Percentiles rank a stretch among this genome's conserved stretches.
These are phyloP conservation scores for Polymyxa betae DNA, from an alignment of 208 protist genomes.

Conservation along the genomic window DNA sequence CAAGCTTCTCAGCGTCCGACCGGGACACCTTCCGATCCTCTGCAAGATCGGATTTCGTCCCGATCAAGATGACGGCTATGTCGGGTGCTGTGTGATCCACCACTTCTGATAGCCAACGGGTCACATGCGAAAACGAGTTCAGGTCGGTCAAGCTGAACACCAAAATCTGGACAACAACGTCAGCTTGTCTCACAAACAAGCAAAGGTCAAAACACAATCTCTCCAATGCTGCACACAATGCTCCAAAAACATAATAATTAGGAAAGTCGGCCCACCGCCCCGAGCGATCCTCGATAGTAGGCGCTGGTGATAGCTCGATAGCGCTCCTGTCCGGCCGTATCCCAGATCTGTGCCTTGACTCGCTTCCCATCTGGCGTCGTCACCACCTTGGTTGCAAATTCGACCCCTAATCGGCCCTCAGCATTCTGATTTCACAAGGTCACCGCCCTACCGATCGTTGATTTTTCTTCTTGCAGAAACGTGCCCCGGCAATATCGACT, in stretches of 20 bases:
- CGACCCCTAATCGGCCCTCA: not conserved
- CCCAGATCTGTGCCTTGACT: constrained; percentile 59
- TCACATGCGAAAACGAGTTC: constrained; percentile 26
- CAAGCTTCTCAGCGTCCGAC: not conserved
- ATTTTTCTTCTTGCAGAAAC: constrained; percentile 58
- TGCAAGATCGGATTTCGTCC: not conserved
- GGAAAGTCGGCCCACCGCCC: constrained; percentile 25
- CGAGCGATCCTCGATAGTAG: constrained; percentile 60
- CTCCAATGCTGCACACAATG: no score
- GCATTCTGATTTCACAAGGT: not conserved
- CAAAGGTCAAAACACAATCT: no score
- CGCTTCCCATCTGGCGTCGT: not conserved
- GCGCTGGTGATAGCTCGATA: constrained; percentile 63
- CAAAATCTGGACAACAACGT: no score
- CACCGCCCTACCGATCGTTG: constrained; percentile 60
- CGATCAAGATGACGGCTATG: not conserved
- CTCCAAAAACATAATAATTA: constrained; percentile 30
- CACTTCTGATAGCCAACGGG: constrained; percentile 47
- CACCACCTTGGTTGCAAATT: not conserved
- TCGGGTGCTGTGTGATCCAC: constrained; percentile 10
- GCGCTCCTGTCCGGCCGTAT: constrained; percentile 50
- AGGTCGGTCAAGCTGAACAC: not conserved
- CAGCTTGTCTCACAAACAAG: no score
- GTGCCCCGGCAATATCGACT: constrained; percentile 50
- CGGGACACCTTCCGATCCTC: not conserved